Base-by-base conservation (phyloP, 129 eudicot species). In the sunflower (Helianthus annuus) region DNA sequence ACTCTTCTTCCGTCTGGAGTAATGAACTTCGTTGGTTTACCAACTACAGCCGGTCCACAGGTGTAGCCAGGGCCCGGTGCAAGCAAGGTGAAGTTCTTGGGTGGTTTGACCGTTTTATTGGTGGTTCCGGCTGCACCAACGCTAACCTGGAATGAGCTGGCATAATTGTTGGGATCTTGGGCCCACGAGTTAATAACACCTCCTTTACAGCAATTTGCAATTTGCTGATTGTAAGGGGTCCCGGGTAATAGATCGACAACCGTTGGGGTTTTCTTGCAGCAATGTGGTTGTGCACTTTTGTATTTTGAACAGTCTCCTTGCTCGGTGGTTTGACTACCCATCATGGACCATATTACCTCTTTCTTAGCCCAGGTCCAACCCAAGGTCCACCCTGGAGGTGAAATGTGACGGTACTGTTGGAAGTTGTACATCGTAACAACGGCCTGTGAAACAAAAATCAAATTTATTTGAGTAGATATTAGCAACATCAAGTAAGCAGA, bases 341-440 rank as follows among this genome's bases (percentile, higher is more conserved):
- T 51, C 56, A 51, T 51, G 56, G 56, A 51, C 56, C 56, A 51
- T n/a, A 51, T 51, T n/a, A 51, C 56, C 8, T 51, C 56, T 51
- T 51, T 51, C 56, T 51, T 51, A 51, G 56, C 56, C 56, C 56
- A 51, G 19, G 56, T 51, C 56, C 56, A 51, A n/a, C 56, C 56
- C 19, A 51, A 51, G 56, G 56, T 51, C 56, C 56, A 51, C 56
- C 56, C 56, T 51, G 56, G 56, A 51, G 56, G 56, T n/a, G 56
- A 51, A n/a, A 51, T 51, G 56, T 51, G 56, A 16, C 56, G 56
- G 56, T 51, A 51, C 19, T 42, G 46, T 42, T 42, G 46, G 46
- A 42, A 42, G 46, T 42, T 42, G 46, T 42, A 42, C 46, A 42
- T 51, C n/a, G 56, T 51, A 51, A 51, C 56, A 51, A 51, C 56